These are phyloP conservation scores for Dactylellina drechsleri DNA, from an alignment of 2,329 filamentous ascomycete species.

Conservation along the genomic window DNA sequence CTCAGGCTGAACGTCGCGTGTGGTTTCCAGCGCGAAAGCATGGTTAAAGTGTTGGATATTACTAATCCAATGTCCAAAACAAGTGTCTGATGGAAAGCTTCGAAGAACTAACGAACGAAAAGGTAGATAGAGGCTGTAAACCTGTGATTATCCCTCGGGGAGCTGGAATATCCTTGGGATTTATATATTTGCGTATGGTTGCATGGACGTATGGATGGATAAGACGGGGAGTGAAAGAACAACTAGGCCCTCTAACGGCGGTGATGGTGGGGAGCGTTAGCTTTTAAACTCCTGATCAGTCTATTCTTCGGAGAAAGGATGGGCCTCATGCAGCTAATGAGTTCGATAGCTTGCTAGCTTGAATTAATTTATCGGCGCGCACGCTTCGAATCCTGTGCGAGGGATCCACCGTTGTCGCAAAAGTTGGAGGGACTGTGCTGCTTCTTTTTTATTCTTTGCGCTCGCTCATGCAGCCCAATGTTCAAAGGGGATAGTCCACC, in stretches of 20 bases:
- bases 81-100: no score
- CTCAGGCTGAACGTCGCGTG: constrained; percentile 52
- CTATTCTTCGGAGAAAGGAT: not conserved
- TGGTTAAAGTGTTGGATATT: not conserved
- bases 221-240: constrained; percentile 5
- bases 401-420: constrained; percentile 24
- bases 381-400: constrained; percentile 20
- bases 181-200: not conserved
- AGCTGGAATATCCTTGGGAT: not conserved
- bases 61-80: no score
- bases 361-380: constrained; percentile 18
- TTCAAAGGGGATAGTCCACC: constrained; percentile 14
- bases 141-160: not conserved
- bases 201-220: not conserved
- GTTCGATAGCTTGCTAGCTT: constrained; percentile 2
- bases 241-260: constrained; percentile 17
- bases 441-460: constrained; percentile 13
- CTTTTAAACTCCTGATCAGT: constrained; percentile 40
- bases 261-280: constrained; percentile 44
- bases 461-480: not conserved
- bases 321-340: not conserved
- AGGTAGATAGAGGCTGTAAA: constrained; percentile 7
- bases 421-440: not conserved
- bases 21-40: constrained; percentile 50
- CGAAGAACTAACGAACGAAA: not conserved